phyloP scores from a whole-genome alignment of 2,329 filamentous ascomycete genomes.

The Aspergillus glaucus region DNA sequence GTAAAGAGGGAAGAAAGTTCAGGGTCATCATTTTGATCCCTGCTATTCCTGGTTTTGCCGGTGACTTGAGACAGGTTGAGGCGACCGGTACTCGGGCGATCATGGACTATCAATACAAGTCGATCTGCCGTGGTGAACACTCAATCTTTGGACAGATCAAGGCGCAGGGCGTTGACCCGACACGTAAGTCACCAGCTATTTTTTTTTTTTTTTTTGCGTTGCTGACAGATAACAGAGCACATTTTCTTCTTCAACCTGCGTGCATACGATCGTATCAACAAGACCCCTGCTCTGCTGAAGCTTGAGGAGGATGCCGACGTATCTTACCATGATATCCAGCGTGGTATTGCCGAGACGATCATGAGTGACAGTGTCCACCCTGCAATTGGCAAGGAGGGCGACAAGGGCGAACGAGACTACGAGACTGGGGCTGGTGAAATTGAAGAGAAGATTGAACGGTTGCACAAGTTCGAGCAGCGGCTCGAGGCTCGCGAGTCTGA shows the following conservation, averaged over 20 bases:
- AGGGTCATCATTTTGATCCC: conserved; percentile 85
- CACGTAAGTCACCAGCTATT: conserved; percentile 19
- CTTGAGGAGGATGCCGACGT: conserved; percentile 77
- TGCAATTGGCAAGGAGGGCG: conserved; percentile 39
- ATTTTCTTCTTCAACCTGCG: conserved; percentile 93
- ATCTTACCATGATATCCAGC: conserved; percentile 77
- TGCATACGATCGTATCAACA: conserved; percentile 86
- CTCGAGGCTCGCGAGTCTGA: conserved; percentile 13
- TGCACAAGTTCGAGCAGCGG: conserved; percentile 16
- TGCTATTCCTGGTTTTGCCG: conserved; percentile 87
- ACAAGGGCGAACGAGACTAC: conserved; percentile 34
- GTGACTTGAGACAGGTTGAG: conserved; percentile 75
- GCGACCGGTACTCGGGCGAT: conserved; percentile 85
- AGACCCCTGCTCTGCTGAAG: conserved; percentile 64
- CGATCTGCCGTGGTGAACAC: conserved; percentile 82
- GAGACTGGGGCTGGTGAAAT: conserved; percentile 28
- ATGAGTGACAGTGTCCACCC: conserved; percentile 67
- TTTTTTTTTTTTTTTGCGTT: not conserved
- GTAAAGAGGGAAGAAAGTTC: conserved; percentile 80
- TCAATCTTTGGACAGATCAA: conserved; percentile 79
- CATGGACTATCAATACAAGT: conserved; percentile 99
- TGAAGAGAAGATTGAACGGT: conserved; percentile 39
- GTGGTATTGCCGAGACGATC: conserved; percentile 80
- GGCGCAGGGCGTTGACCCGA: conserved; percentile 68
- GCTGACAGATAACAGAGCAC: conserved; percentile 48